A percentile compares a stretch with the other conserved stretches of the same genome.
Conservation (phyloP, 306 rosid genomes). For the Dalbergia cultrata region DNA sequence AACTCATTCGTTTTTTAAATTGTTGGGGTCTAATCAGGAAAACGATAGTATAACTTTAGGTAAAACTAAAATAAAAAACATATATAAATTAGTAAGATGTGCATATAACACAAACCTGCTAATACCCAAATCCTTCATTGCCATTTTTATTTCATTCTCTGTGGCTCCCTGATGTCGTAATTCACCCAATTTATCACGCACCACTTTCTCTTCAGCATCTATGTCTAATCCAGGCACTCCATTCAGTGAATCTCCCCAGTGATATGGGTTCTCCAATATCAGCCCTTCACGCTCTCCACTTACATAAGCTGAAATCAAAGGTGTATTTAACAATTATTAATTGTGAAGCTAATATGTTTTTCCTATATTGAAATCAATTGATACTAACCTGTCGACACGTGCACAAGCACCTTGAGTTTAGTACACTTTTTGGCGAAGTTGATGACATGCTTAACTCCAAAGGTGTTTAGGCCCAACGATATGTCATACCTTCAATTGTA, state of each 20-base stretch:
- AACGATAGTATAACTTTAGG: no score
- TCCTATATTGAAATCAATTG: background rate
- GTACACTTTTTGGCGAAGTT: slow-evolving; percentile 75
- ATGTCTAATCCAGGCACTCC: slow-evolving; percentile 69
- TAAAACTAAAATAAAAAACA: no score
- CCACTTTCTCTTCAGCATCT: slow-evolving; percentile 55
- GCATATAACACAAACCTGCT: slow-evolving; percentile 57
- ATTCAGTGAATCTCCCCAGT: slow-evolving; percentile 75
- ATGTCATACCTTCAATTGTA: slow-evolving; percentile 70
- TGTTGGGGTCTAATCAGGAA: no score
- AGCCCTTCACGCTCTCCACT: slow-evolving; percentile 84
- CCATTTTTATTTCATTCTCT: slow-evolving; percentile 51
- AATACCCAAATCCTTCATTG: slow-evolving; percentile 79
- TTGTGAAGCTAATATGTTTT: background rate
- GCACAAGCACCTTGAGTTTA: slow-evolving; percentile 71
- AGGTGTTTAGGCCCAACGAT: slow-evolving; percentile 71
- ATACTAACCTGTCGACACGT: slow-evolving; percentile 85
- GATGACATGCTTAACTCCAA: slow-evolving; percentile 75
- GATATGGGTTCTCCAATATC: slow-evolving; percentile 65
- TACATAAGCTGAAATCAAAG: slow-evolving; percentile 72
- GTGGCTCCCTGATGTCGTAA: slow-evolving; percentile 55
- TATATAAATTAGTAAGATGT: background rate
- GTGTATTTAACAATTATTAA: background rate
- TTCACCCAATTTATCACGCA: slow-evolving; percentile 51
- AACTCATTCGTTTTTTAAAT: no score